These are phyloP conservation scores for Nidularia pulvinata DNA, from an alignment of 768 basidiomycete species.

Conservation along the genomic window DNA sequence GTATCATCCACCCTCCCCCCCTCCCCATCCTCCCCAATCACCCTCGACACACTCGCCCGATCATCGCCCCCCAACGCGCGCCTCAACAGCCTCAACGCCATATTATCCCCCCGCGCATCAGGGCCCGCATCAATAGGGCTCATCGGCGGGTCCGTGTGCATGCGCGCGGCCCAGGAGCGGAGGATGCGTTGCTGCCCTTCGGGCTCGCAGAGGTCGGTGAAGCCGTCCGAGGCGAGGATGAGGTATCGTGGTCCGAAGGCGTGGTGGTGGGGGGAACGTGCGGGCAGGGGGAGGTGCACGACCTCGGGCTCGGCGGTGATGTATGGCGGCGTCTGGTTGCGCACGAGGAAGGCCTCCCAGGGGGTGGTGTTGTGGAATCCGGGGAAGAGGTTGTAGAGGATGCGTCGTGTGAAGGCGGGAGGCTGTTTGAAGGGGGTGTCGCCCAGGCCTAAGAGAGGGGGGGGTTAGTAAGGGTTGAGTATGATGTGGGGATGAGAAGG, in stretches of 20 bases:
- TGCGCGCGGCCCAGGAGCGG: constrained; percentile 48
- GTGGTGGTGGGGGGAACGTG: constrained; percentile 11
- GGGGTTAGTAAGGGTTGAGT: no score
- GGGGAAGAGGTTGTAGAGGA: constrained; percentile 65
- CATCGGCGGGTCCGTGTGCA: constrained; percentile 21
- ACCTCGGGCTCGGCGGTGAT: constrained; percentile 67
- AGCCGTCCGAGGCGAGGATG: constrained; percentile 67
- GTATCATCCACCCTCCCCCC: constrained; percentile 71
- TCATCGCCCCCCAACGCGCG: constrained; percentile 60
- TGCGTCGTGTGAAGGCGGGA: constrained; percentile 63
- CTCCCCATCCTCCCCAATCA: constrained; percentile 65
- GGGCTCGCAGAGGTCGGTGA: constrained; percentile 56
- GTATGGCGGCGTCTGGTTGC: constrained; percentile 65
- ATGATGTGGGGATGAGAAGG: no score
- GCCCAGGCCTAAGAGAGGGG: constrained; percentile 50
- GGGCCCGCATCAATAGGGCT: no score
- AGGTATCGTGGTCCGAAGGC: constrained; percentile 64
- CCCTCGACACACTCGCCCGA: constrained; percentile 47
- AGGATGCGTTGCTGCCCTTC: constrained; percentile 45
- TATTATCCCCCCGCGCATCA: constrained; percentile 34
- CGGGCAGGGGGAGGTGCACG: constrained; percentile 48
- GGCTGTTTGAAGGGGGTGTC: constrained; percentile 77
- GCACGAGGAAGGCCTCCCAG: constrained; percentile 69
- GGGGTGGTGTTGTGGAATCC: constrained; percentile 59
- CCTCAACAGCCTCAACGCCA: constrained; percentile 59